Evolutionary conservation across 352 stramenopile genomes (phyloP).

Genomic region (Globisporangium barbulae): DNA sequence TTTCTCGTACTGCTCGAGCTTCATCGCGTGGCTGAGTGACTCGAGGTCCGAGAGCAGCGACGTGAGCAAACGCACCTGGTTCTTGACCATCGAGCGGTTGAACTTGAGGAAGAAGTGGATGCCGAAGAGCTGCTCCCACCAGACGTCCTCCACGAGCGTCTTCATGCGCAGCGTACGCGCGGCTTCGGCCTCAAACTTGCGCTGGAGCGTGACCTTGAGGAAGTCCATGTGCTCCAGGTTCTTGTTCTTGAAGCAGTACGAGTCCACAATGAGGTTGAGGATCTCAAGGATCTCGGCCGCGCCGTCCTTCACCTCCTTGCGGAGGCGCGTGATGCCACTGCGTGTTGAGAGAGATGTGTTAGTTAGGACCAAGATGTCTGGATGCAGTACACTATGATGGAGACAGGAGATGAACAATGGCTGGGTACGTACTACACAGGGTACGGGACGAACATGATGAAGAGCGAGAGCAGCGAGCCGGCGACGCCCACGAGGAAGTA

Average conservation of each 20-base stretch:
- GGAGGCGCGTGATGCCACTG: slow-evolving; percentile 32
- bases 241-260: slow-evolving; percentile 61
- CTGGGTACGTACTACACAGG: slow-evolving; percentile 47
- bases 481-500: slow-evolving; percentile 55
- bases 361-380: background rate
- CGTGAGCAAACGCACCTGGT: slow-evolving; percentile 30
- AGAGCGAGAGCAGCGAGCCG: slow-evolving; percentile 42
- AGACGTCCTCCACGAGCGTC: slow-evolving; percentile 38
- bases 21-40: slow-evolving; percentile 42
- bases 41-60: slow-evolving; percentile 37
- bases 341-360: background rate
- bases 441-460: slow-evolving; percentile 59
- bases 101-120: slow-evolving; percentile 38
- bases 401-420: background rate
- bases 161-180: slow-evolving; percentile 33
- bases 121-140: slow-evolving; percentile 54
- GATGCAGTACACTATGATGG: background rate
- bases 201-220: slow-evolving; percentile 32
- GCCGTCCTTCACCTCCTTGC: slow-evolving; percentile 24
- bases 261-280: slow-evolving; percentile 52
- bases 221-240: slow-evolving; percentile 54
- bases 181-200: slow-evolving; percentile 33
- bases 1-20: slow-evolving; percentile 39
- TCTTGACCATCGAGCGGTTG: slow-evolving; percentile 40
- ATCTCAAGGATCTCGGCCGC: slow-evolving; percentile 38